Evolutionary conservation across 768 basidiomycete genomes (phyloP).

Genomic region (Daedalea quercina): DNA sequence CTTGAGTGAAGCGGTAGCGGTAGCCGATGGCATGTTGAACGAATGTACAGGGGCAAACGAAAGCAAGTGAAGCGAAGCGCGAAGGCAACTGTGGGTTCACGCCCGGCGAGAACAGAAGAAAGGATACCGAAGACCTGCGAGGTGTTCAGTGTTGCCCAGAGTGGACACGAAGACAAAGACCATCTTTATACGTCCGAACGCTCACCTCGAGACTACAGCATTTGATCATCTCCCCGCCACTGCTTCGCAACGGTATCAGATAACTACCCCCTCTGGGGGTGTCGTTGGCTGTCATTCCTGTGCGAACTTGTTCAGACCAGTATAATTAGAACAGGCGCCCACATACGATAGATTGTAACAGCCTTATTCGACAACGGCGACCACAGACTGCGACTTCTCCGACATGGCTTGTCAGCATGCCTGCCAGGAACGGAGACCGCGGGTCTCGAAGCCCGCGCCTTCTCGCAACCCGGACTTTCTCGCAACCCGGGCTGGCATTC

Average conservation of each 20-base stretch:
- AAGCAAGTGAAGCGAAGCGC: not conserved
- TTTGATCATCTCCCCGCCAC: not conserved
- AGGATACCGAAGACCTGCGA: not conserved
- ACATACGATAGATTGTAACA: not conserved
- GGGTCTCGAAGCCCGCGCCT: no score
- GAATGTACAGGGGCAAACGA: not conserved
- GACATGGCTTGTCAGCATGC: no score
- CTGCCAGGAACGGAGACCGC: no score
- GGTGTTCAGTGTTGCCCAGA: not conserved
- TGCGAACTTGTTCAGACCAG: not conserved
- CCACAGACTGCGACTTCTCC: no score
- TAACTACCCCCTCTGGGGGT: not conserved
- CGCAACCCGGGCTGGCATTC: no score
- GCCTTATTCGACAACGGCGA: no score
- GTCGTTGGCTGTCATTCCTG: not conserved
- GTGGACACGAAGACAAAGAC: not conserved
- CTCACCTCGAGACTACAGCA: not conserved
- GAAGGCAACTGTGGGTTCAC: not conserved
- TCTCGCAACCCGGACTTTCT: no score
- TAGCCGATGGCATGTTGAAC: constrained; percentile 1
- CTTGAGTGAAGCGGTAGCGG: not conserved
- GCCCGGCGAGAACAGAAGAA: not conserved
- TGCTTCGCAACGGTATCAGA: not conserved
- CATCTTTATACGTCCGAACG: not conserved
- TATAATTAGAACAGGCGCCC: not conserved